Evolutionary conservation across 805 yeast species (phyloP).

Genomic region (Candida gorgasii): DNA sequence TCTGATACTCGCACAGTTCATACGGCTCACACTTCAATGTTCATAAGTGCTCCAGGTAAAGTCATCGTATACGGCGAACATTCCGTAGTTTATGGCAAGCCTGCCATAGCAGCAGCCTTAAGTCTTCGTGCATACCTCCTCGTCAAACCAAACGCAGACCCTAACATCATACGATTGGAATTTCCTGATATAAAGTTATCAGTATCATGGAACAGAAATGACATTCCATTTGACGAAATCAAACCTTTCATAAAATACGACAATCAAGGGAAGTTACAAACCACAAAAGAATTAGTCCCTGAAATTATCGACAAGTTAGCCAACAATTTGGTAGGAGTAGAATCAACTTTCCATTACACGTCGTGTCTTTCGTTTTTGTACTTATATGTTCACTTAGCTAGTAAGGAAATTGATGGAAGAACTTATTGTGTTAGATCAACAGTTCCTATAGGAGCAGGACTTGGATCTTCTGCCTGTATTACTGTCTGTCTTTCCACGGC

Average conservation of each 20-base stretch:
- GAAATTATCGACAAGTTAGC: conserved; percentile 54
- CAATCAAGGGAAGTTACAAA: conserved; percentile 17
- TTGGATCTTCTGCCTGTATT: conserved; percentile 91
- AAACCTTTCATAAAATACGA: conserved; percentile 18
- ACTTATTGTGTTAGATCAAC: conserved; percentile 75
- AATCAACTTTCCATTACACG: conserved; percentile 62
- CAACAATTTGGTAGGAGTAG: conserved; percentile 44
- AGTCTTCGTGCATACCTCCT: conserved; percentile 80
- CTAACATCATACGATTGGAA: conserved; percentile 55
- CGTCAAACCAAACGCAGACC: conserved; percentile 50
- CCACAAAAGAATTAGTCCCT: conserved; percentile 59
- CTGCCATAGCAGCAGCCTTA: conserved; percentile 95
- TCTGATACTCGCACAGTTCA: not conserved
- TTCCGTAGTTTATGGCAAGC: conserved; percentile 89
- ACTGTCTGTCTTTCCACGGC: conserved; percentile 84
- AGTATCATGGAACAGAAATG: conserved; percentile 60
- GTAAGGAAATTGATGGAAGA: conserved; percentile 46
- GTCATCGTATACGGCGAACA: conserved; percentile 96
- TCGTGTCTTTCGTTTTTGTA: conserved; percentile 86
- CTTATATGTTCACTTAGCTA: conserved; percentile 62
- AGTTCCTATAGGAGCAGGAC: conserved; percentile 93
- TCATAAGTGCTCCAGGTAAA: conserved; percentile 94
- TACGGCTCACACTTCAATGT: conserved; percentile 36
- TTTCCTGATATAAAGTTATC: conserved; percentile 80
- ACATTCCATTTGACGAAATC: conserved; percentile 61